Evolutionary conservation across 2,329 filamentous ascomycete genomes (phyloP), one percentile per base, ranked within the genome.

Genomic region (Coniochaeta sp.): DNA sequence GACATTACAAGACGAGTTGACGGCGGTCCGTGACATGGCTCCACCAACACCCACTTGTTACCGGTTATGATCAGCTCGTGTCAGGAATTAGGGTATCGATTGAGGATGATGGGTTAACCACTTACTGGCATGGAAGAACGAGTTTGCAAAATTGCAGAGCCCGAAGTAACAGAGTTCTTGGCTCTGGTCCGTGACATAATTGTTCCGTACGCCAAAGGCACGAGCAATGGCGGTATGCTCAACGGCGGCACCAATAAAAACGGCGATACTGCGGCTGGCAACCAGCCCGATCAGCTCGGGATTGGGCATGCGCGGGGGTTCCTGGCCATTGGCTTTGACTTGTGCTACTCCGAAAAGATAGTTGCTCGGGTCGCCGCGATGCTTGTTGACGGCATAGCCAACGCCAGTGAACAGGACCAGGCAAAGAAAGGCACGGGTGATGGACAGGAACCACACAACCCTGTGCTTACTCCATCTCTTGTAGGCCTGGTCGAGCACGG

Each of bases 111-210:
- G n/a, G n/a, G n/a, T n/a, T n/a, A 7, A 30, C 27, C 27, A 12
- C 12, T 7, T 30, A 30, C 27, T 30, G 9, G 77, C 71, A 20
- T 80, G 78, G 63, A 86, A 85, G 65, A 85, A 81, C 46, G 77
- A 78, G 65, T 85, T 85, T 66, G 82, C 73, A 53, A 85, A 75
- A 64, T 86, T 85, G 35, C 77, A 75, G 14, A 79, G 64, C 9
- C 82, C 83, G 3, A 85, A 76, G 57, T 82, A 86, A 52, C 79
- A 79, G 2, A 86, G 74, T 56, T 86, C 83, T 61, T 86, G 82
- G 12, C 78, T 83, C 56, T 82, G 76, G 56, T 86, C 82, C 35
- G 81, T 79, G 7, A 74, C 71, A 60, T 87, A 86, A 58, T 77
- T 73, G 63, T 86, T 84, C 55, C 75, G 74, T 9, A 82, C 71